phyloP scores from a whole-genome alignment of 2,329 filamentous ascomycete genomes.

The Aurifilum marmelostoma region DNA sequence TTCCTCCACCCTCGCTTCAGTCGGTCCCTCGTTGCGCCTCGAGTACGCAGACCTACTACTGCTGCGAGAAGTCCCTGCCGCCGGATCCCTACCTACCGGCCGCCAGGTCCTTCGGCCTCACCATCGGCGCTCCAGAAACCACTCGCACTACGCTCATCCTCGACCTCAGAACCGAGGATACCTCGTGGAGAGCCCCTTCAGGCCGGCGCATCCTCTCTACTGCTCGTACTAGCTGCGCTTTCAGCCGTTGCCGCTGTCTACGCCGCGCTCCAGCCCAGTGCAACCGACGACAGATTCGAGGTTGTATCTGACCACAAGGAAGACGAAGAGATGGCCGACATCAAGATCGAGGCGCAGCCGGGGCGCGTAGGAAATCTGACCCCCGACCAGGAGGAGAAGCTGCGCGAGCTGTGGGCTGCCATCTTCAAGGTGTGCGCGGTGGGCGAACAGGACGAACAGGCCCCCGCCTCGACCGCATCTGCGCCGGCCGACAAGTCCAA shows the following conservation, averaged over 20 bases:
- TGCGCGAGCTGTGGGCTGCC: conserved; percentile 83
- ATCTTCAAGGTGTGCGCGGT: conserved; percentile 78
- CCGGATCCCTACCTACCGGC: background rate
- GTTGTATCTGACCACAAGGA: conserved; percentile 8
- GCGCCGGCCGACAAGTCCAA: conserved; percentile 35
- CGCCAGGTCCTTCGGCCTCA: background rate
- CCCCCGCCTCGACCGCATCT: conserved; percentile 38
- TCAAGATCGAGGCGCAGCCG: conserved; percentile 50
- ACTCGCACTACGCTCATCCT: background rate
- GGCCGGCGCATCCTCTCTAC: conserved; percentile 19
- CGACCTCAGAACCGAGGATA: background rate
- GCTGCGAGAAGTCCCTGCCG: conserved; percentile 3
- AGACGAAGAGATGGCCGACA: conserved; percentile 26
- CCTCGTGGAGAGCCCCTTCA: conserved; percentile 14
- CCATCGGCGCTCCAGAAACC: background rate
- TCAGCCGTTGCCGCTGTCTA: conserved; percentile 15
- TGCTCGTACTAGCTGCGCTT: conserved; percentile 17
- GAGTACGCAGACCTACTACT: background rate
- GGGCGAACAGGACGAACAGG: conserved; percentile 38
- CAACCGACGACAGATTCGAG: background rate
- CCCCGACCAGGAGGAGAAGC: conserved; percentile 83
- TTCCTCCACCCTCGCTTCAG: conserved; percentile 9
- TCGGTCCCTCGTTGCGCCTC: conserved; percentile 16
- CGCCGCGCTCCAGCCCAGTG: conserved; percentile 4
- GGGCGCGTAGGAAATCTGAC: conserved; percentile 87